Base-by-base conservation (phyloP, 2,329 filamentous ascomycete species). In the Chalaropsis thielavioides region DNA sequence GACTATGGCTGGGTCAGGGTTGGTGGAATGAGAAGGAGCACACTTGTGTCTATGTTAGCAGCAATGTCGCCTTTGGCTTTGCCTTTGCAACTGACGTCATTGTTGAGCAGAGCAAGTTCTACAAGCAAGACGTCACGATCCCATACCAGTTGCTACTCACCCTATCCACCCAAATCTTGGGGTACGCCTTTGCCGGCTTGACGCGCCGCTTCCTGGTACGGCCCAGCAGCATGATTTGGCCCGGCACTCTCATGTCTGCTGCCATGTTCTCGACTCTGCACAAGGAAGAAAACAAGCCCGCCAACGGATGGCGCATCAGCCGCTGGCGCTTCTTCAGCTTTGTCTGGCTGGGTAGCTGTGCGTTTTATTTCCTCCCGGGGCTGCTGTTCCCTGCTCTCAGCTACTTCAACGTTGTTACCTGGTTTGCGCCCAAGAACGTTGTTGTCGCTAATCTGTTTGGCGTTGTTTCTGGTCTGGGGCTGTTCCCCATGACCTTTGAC, bases 221-320 rank as follows among this genome's bases (percentile, higher is more conserved):
- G 31, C 90, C 90, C 0, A 89, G 88, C 68, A 89, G 89, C 67
- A 95, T 95, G 88, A 90, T 95, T 60, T 95, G 90, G 90, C 90
- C 90, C 0, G 87, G 88, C 24, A 95, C 90, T 0, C 78, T 95
- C 61, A 91, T 92, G 80, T 92, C 90, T 22, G 90, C 89, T 0
- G 87, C 90, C 70, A 92, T 95, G 88, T 94, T 95, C 71, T 87
- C 85, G 3, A 92, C 89, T 0, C 79, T 95, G 61, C 90, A 95
- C 74, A 91, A 87, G 70, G 85, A 90, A 67, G 86, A 92, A 71
- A 95, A 94, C 73, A 88, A 87, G 69, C 81, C 84, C 43, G 90
- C 89, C 22, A 86, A 90, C 73, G 89, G 90, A 41, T 95, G 90
- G 90, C 86, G 76, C 51, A 87, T 95, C 62, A 89, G 87, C 68